Evolutionary conservation across 495 filamentous ascomycete genomes (phyloP).

Genomic region (Neurospora sp.): DNA sequence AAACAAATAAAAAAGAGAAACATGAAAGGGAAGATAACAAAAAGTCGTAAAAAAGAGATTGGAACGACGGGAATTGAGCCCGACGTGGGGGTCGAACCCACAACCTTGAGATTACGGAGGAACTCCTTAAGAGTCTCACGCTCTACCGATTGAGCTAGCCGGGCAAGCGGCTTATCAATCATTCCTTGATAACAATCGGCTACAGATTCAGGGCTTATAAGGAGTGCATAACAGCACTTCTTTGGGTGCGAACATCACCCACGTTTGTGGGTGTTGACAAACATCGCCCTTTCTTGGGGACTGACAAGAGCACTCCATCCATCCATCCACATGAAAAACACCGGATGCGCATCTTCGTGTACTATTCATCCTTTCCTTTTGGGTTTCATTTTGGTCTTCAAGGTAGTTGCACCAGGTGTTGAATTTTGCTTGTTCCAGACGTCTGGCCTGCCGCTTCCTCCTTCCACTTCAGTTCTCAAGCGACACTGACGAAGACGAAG

Average conservation of each 20-base stretch:
- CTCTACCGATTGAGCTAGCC: conserved; percentile 67
- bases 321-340: background rate
- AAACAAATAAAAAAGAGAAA: background rate
- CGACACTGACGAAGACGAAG: background rate
- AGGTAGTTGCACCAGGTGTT: background rate
- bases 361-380: no score
- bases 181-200: background rate
- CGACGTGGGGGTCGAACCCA: background rate
- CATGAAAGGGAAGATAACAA: background rate
- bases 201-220: background rate
- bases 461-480: background rate
- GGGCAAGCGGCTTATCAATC: background rate
- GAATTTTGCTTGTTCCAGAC: background rate
- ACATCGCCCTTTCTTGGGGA: background rate
- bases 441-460: background rate
- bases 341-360: no score
- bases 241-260: background rate
- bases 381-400: no score
- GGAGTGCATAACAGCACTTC: background rate
- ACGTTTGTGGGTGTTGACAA: background rate
- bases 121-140: conserved; percentile 56
- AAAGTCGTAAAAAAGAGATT: background rate
- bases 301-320: background rate
- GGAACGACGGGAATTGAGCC: background rate
- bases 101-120: background rate